These are phyloP conservation scores for Bipolaris gigantea DNA, from an alignment of 2,329 filamentous ascomycete species.

Conservation along the genomic window DNA sequence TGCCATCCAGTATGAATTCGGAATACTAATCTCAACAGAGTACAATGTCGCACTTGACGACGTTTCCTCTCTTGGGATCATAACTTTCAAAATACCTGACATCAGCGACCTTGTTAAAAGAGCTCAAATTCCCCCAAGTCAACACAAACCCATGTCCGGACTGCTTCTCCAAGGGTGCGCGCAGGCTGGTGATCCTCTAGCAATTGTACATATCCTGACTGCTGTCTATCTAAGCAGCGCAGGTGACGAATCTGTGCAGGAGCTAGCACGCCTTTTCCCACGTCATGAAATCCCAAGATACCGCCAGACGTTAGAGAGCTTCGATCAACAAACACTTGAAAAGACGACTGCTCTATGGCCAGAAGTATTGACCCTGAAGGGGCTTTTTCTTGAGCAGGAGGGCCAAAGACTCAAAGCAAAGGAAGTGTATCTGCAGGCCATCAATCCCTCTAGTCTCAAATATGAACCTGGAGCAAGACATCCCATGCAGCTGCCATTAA, in stretches of 20 bases:
- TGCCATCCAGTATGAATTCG: neutral
- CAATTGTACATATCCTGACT: constrained; percentile 35
- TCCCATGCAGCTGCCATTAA: constrained; percentile 30
- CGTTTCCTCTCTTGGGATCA: constrained; percentile 31
- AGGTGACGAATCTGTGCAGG: constrained; percentile 12
- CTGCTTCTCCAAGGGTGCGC: constrained; percentile 35
- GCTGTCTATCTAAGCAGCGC: constrained; percentile 24
- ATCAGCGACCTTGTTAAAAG: constrained; percentile 20
- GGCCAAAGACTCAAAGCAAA: constrained; percentile 27
- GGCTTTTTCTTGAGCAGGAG: constrained; percentile 34
- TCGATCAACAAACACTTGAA: constrained; percentile 16
- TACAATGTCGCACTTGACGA: constrained; percentile 28
- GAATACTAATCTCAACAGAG: constrained; percentile 23
- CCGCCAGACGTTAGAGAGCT: constrained; percentile 21
- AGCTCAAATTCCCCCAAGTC: constrained; percentile 28
- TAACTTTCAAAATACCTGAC: constrained; percentile 31
- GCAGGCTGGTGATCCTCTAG: constrained; percentile 30
- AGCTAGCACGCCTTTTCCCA: constrained; percentile 24
- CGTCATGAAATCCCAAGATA: constrained; percentile 23
- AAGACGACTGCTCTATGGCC: constrained; percentile 20
- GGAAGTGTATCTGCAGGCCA: constrained; percentile 28
- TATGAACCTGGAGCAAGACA: constrained; percentile 19
- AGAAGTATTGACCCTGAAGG: constrained; percentile 35
- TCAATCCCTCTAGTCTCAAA: constrained; percentile 18
- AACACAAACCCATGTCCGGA: constrained; percentile 23